Conservation (phyloP, 2,329 filamentous ascomycete species). For the Fusarium sp. region DNA sequence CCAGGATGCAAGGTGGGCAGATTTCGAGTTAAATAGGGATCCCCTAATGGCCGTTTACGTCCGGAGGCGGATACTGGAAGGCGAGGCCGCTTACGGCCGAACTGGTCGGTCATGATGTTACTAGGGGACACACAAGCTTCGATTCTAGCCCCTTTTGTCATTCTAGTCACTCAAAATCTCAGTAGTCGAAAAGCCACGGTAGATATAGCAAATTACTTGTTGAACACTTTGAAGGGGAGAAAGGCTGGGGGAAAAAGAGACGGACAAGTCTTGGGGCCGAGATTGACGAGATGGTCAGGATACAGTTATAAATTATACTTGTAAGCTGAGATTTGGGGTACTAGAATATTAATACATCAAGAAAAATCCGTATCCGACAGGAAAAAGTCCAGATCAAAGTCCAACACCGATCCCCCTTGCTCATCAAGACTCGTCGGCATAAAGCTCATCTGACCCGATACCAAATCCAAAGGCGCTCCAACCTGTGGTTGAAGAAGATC, state of each 20-base stretch:
- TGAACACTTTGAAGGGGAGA: neutral
- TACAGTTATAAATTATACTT: neutral
- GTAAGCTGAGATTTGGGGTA: neutral
- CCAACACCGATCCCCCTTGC: neutral
- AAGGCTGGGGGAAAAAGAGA: neutral
- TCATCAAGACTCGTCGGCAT: neutral
- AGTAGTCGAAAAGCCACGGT: too few relatives aligned
- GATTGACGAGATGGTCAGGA: neutral
- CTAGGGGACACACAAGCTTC: neutral
- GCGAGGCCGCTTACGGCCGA: neutral
- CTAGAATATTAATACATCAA: neutral
- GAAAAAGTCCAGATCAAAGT: slow-evolving; percentile 10
- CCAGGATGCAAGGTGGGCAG: neutral
- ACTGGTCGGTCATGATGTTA: neutral
- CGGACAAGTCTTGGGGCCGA: neutral
- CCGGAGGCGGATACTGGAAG: neutral
- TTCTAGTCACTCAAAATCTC: too few relatives aligned
- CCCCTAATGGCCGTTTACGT: neutral
- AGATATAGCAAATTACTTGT: too few relatives aligned
- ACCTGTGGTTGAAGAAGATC: slow-evolving; percentile 40
- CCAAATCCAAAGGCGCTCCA: neutral
- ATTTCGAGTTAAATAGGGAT: neutral
- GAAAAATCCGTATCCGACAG: slow-evolving; percentile 5
- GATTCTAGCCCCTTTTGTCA: neutral
- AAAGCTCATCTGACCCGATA: neutral